Evolutionary conservation across 768 basidiomycete genomes (phyloP).

Genomic region (Lentinula edodes): DNA sequence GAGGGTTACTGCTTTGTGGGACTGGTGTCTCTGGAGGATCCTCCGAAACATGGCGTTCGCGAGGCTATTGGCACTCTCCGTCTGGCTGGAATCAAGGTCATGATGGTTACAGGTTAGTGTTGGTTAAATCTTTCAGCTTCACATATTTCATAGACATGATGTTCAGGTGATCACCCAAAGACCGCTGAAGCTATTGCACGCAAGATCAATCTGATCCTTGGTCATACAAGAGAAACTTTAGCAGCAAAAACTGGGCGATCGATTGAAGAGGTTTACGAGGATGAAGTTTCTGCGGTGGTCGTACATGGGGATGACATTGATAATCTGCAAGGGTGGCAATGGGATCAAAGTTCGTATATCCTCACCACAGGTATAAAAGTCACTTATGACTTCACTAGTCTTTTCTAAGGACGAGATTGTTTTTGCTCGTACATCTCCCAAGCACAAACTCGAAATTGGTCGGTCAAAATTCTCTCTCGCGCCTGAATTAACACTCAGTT

Average conservation of each 20-base stretch:
- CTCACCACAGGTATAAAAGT: not conserved
- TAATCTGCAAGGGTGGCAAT: slow-evolving; percentile 62
- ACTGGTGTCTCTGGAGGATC: slow-evolving; percentile 64
- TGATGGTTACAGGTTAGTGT: slow-evolving; percentile 63
- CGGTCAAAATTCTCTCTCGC: slow-evolving; percentile 8
- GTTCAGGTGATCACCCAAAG: slow-evolving; percentile 62
- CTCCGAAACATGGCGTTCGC: slow-evolving; percentile 66
- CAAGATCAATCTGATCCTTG: slow-evolving; percentile 65
- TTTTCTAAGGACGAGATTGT: slow-evolving; percentile 67
- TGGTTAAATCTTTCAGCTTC: not conserved
- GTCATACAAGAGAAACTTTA: slow-evolving; percentile 60
- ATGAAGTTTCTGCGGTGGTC: slow-evolving; percentile 61
- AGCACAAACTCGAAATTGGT: slow-evolving; percentile 74
- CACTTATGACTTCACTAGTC: slow-evolving; percentile 28
- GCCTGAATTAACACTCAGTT: not conserved
- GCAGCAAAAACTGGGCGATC: slow-evolving; percentile 49
- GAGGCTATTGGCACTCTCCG: slow-evolving; percentile 69
- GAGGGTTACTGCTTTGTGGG: slow-evolving; percentile 59
- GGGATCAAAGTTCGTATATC: slow-evolving; percentile 56
- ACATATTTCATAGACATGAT: not conserved
- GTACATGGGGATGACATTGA: slow-evolving; percentile 69
- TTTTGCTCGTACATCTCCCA: slow-evolving; percentile 66
- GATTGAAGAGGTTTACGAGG: slow-evolving; percentile 58
- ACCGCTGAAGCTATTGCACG: slow-evolving; percentile 71
- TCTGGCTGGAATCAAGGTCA: slow-evolving; percentile 68